phyloP scores from a whole-genome alignment of 2,329 filamentous ascomycete genomes.

The Grosmannia huntii region DNA sequence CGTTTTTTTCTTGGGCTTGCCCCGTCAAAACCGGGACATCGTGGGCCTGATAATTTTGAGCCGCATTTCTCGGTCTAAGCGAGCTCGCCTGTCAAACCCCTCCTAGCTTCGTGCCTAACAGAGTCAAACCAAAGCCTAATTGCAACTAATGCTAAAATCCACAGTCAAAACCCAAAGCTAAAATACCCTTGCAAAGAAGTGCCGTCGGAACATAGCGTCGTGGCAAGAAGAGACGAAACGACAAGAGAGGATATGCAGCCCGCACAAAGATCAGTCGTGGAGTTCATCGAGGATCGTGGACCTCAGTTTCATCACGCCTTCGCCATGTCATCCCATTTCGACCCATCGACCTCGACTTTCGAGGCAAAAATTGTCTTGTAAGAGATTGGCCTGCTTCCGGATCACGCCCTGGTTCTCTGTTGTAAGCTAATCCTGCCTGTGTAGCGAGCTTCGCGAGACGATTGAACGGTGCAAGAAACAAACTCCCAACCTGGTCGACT shows the following conservation, averaged over 20 bases:
- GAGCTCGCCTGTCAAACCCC: too few relatives aligned
- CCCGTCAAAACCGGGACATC: too few relatives aligned
- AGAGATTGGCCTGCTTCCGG: not conserved
- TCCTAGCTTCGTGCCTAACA: too few relatives aligned
- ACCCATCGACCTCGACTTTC: constrained; percentile 4
- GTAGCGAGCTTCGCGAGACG: constrained; percentile 5
- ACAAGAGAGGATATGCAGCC: not conserved
- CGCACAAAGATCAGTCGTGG: not conserved
- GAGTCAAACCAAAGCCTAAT: too few relatives aligned
- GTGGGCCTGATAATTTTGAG: too few relatives aligned
- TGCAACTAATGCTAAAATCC: too few relatives aligned
- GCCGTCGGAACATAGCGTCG: not conserved
- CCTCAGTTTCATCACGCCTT: constrained; percentile 8
- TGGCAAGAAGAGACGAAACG: not conserved
- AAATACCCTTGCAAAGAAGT: not conserved
- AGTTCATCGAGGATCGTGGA: constrained; percentile 7
- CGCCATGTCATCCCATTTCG: constrained; percentile 2
- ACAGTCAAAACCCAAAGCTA: not conserved
- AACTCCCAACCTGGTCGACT: constrained; percentile 4
- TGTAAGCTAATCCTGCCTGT: not conserved
- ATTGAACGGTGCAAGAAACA: not conserved
- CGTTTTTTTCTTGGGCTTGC: not conserved
- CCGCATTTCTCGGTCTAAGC: too few relatives aligned
- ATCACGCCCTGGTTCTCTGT: not conserved
- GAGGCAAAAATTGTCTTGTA: constrained; percentile 5